Percentiles rank a stretch among this genome's conserved stretches.
These are phyloP conservation scores for Thelonectria blattea DNA, from an alignment of 2,329 filamentous ascomycete species.

Conservation along the genomic window DNA sequence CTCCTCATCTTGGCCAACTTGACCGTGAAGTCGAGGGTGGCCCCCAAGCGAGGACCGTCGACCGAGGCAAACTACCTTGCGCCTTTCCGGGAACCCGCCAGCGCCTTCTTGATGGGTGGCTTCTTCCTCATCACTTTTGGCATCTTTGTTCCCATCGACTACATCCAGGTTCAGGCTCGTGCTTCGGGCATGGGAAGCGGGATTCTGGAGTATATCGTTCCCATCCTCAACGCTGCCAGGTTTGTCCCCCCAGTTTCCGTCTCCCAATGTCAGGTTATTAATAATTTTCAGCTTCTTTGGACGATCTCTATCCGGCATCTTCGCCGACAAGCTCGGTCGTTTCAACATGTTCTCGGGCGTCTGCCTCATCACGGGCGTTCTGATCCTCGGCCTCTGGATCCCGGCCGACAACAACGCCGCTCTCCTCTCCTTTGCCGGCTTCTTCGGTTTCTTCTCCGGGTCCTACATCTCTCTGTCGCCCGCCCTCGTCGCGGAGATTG, in stretches of 20 bases:
- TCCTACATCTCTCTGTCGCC: conserved; percentile 49
- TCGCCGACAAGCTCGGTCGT: conserved; percentile 45
- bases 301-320: conserved; percentile 41
- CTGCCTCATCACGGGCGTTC: conserved; percentile 48
- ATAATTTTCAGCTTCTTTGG: conserved; percentile 41
- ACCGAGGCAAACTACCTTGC: conserved; percentile 39
- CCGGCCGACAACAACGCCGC: conserved; percentile 39
- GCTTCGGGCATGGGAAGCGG: conserved; percentile 36
- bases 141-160: conserved; percentile 47
- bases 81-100: conserved; percentile 41
- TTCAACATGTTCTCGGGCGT: conserved; percentile 54
- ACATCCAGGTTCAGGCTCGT: conserved; percentile 43
- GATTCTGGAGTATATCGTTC: conserved; percentile 44
- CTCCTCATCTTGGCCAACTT: conserved; percentile 42
- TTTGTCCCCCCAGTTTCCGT: neutral
- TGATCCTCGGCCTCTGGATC: conserved; percentile 52
- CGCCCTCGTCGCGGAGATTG: conserved; percentile 50
- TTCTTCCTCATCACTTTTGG: conserved; percentile 45
- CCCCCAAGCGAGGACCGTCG: conserved; percentile 37
- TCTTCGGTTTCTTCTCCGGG: conserved; percentile 52
- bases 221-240: conserved; percentile 47
- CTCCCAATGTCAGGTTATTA: neutral
- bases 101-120: conserved; percentile 38
- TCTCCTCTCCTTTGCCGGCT: conserved; percentile 47
- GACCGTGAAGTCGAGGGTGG: conserved; percentile 36